Conservation (phyloP, 257 asterid genomes). For the Echium plantagineum region DNA sequence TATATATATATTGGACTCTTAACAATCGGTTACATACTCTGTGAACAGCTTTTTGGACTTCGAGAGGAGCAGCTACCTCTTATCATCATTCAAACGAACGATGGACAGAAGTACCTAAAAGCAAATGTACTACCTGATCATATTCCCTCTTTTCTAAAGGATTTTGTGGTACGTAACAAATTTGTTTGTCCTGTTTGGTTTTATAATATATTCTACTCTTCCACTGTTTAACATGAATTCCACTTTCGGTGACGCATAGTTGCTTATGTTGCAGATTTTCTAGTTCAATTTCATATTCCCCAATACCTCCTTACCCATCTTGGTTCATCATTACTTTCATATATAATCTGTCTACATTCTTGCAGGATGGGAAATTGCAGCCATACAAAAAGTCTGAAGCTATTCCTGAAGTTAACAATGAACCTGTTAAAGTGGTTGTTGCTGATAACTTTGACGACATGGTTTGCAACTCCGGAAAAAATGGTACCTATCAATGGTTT, state of each 20-base stretch:
- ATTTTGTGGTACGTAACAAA: constrained; percentile 45
- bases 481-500: constrained; percentile 30
- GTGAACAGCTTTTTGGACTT: constrained; percentile 72
- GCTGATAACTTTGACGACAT: constrained; percentile 58
- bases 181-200: constrained; percentile 2
- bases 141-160: constrained; percentile 65
- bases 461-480: constrained; percentile 47
- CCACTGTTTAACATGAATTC: background rate
- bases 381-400: constrained; percentile 63
- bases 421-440: constrained; percentile 75
- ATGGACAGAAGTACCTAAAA: constrained; percentile 62
- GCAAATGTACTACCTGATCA: constrained; percentile 69
- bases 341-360: background rate
- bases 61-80: constrained; percentile 77
- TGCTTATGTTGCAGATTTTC: background rate
- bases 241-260: background rate
- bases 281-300: background rate
- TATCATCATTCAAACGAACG: constrained; percentile 55
- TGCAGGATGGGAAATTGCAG: constrained; percentile 50
- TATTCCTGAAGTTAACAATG: constrained; percentile 49
- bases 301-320: background rate
- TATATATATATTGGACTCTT: background rate
- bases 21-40: constrained; percentile 9
- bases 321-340: background rate
- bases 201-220: too few species aligned